Conservation (phyloP, 169 alveolate genomes). For the Plasmodium coatneyi region DNA sequence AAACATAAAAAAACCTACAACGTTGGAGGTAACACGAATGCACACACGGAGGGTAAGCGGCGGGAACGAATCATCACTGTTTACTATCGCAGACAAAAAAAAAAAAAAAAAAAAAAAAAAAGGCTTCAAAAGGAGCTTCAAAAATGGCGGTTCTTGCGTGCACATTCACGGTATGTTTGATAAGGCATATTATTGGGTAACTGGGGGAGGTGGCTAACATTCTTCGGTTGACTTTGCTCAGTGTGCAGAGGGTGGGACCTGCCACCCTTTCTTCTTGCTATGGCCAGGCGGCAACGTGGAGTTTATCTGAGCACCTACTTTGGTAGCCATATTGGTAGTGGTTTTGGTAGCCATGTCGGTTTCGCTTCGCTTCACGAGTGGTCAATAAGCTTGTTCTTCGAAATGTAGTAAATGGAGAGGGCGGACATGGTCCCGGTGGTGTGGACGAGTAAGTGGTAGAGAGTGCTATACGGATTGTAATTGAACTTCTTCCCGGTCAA, state of each 20-base stretch:
- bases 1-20: background rate
- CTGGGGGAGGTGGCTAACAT: background rate
- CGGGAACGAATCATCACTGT: background rate
- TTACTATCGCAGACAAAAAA: background rate
- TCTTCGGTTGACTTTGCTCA: background rate
- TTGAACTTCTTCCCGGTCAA: slow-evolving; percentile 17
- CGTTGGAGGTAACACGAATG: background rate
- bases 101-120: too few species aligned
- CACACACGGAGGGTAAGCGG: background rate
- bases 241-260: too few species aligned
- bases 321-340: background rate
- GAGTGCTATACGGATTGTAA: slow-evolving; percentile 27
- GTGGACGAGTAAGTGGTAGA: slow-evolving; percentile 31
- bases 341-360: too few species aligned
- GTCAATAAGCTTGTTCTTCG: slow-evolving; percentile 4
- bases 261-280: too few species aligned
- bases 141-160: background rate
- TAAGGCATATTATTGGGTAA: background rate
- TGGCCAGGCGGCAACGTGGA: background rate
- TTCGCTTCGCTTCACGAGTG: slow-evolving; percentile 10
- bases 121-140: background rate
- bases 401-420: slow-evolving; percentile 16
- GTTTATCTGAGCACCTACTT: background rate
- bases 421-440: slow-evolving; percentile 19
- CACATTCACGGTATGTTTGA: background rate